Evolutionary conservation across 495 filamentous ascomycete genomes (phyloP), one percentile per base, ranked within the genome.

Genomic region (Oidiodendron maius): DNA sequence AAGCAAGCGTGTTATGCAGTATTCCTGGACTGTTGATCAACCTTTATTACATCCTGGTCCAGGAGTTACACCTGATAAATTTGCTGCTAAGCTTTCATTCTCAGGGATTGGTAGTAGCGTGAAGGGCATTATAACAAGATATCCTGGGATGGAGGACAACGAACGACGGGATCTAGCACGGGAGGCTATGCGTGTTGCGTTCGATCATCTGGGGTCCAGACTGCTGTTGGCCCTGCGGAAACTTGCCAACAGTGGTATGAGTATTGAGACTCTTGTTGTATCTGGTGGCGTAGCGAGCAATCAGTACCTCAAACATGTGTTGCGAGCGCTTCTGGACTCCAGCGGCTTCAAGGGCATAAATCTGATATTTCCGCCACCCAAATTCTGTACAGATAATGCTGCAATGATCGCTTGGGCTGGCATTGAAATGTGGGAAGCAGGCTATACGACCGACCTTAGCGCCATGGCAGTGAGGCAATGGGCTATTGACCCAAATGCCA

Each of bases 351-450:
- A 53, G 4, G 49, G 83, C 48, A 63, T 95, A n/a, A 49, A 70
- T 22, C 55, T 97, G 11, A 62, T 81, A 3, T 82, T 82, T 32
- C 93, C 93, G 17, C 93, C 93, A 3, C 60, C 75, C 17, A 67
- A 71, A 39, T 69, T 91, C 52, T 96, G 93, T 56, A 95, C 87
- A 0, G 93, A 98, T 60, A 96, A 97, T 68, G 93, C 91, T 13
- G 89, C 89, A n/a, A 98, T 97, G 93, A 89, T 96, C 56, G 91
- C 86, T 1, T 98, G 93, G 93, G 76, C 91, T 4, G 93, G 86
- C 0, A 74, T 89, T 45, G 91, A 96, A 70, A 95, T 97, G 89
- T 96, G 73, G 49, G 81, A 89, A 62, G 78, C 73, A 3, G 90
- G 91, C 0, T 91, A 78, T 74, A 63, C 67, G 40, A 83, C 78